Conservation (phyloP, 192 early-diverging fungal genomes). For the Umbelopsis sp. region DNA sequence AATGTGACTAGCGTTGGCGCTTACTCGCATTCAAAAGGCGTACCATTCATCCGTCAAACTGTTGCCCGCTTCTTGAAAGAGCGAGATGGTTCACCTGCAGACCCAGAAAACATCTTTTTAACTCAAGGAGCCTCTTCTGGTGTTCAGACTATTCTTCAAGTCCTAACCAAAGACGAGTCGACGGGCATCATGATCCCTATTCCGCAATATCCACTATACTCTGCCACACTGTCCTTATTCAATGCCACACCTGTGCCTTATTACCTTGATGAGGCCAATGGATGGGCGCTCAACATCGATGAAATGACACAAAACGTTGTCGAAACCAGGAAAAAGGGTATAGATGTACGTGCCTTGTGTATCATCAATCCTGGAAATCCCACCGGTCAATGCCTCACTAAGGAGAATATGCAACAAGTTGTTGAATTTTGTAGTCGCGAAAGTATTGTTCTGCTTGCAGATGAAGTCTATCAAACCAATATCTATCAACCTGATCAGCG, state of each 20-base stretch:
- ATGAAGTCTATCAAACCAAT: conserved; percentile 99
- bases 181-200: conserved; percentile 99
- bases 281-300: conserved; percentile 76
- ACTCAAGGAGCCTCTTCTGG: conserved; percentile 94
- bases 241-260: conserved; percentile 91
- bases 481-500: conserved; percentile 76
- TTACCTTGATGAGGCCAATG: conserved; percentile 84
- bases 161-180: conserved; percentile 73
- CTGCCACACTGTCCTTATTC: conserved; percentile 85
- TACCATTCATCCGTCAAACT: conserved; percentile 78
- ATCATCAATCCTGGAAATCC: conserved; percentile 99
- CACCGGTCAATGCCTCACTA: conserved; percentile 86
- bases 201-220: conserved; percentile 98
- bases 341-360: conserved; percentile 91
- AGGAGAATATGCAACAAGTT: conserved; percentile 87
- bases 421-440: conserved; percentile 86
- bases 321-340: conserved; percentile 66
- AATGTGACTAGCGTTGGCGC: conserved; percentile 82
- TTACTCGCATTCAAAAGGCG: conserved; percentile 95
- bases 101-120: conserved; percentile 86
- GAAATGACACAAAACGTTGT: conserved; percentile 68
- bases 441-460: conserved; percentile 85
- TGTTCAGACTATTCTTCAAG: conserved; percentile 90
- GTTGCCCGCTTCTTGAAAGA: conserved; percentile 88
- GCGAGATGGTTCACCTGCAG: conserved; percentile 88